These are phyloP conservation scores for Colletotrichum navitas DNA, from an alignment of 2,329 filamentous ascomycete genomes.

Conservation along the genomic window DNA sequence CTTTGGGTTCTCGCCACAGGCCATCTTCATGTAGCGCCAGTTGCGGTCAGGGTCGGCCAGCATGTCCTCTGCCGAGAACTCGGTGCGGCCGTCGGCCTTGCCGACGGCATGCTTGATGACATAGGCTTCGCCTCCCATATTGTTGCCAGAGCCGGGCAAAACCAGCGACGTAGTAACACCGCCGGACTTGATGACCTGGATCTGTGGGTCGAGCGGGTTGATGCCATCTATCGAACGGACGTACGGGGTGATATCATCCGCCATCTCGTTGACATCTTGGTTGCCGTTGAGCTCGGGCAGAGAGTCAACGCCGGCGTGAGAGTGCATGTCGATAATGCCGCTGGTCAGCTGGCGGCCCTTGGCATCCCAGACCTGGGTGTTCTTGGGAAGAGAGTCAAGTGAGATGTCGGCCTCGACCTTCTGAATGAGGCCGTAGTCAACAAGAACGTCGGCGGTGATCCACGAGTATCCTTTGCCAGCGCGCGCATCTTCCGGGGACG, in stretches of 20 bases:
- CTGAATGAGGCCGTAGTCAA: conserved; percentile 72
- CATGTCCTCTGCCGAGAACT: conserved; percentile 73
- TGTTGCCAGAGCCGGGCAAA: conserved; percentile 78
- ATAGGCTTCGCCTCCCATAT: conserved; percentile 79
- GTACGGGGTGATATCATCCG: conserved; percentile 74
- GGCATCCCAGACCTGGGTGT: conserved; percentile 68
- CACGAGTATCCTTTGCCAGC: conserved; percentile 72
- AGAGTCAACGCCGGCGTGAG: conserved; percentile 71
- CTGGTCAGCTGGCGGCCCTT: conserved; percentile 72
- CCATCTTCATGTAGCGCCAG: conserved; percentile 83
- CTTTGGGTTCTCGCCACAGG: conserved; percentile 79
- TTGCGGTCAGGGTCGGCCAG: conserved; percentile 74
- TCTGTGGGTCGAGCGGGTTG: conserved; percentile 72
- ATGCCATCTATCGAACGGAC: conserved; percentile 76
- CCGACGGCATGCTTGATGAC: conserved; percentile 77
- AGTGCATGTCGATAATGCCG: conserved; percentile 80
- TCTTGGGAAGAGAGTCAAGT: conserved; percentile 56
- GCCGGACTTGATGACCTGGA: conserved; percentile 78
- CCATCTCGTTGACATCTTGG: conserved; percentile 74
- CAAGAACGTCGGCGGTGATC: conserved; percentile 69
- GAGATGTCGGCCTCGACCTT: conserved; percentile 62
- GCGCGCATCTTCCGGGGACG: conserved; percentile 65
- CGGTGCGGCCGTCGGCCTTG: conserved; percentile 68
- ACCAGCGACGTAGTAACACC: conserved; percentile 78
- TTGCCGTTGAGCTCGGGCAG: conserved; percentile 68